Evolutionary conservation across 108 stramenopile species (phyloP), one percentile per base, ranked within the genome.

Genomic region (Bacterosira constricta): DNA sequence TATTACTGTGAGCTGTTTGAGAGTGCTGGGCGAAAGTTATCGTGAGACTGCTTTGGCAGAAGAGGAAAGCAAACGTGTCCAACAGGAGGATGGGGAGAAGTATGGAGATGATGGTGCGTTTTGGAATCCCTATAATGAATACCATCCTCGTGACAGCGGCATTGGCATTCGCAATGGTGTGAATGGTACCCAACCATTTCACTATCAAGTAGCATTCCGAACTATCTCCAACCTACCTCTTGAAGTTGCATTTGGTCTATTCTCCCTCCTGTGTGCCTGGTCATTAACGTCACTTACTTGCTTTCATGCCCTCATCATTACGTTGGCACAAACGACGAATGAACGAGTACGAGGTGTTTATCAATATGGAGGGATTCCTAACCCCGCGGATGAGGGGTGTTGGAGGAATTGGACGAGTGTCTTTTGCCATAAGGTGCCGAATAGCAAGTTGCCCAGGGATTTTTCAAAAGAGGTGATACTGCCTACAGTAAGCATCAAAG

Each of bases 311-410:
- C 64, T 91, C 60, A 83, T 94, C 39, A 86, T 94, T 56, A 82
- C 87, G 2, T 49, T 87, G 26, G 90, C 85, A 15, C 90, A 94
- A 79, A 94, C 93, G 9, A 94, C 93, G 64, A 94, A 94, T 63
- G 93, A 94, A 72, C 50, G 86, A 12, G 93, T 94, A 2, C 73
- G 93, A 17, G 86, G 84, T 18, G 90, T 94, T 9, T 94, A 88
- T 82, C 79, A 83, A 35, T 75, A 72, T 44, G 85, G 85, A 6
- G 78, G 83, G 29, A 54, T 59, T 25, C 63, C 46, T 2, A 94
- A 94, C 77, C 58, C 63, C 0, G 84, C 75, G 50, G 88, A 94
- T 79, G 54, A 78, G 32, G 92, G 92, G 32, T 90, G 88, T 72
- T 81, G 80, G 56, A 46, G 37, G 20, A 94, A 94, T 77, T 94